phyloP scores from a whole-genome alignment of 495 filamentous ascomycete species.

The Lasiosphaeria miniovina region DNA sequence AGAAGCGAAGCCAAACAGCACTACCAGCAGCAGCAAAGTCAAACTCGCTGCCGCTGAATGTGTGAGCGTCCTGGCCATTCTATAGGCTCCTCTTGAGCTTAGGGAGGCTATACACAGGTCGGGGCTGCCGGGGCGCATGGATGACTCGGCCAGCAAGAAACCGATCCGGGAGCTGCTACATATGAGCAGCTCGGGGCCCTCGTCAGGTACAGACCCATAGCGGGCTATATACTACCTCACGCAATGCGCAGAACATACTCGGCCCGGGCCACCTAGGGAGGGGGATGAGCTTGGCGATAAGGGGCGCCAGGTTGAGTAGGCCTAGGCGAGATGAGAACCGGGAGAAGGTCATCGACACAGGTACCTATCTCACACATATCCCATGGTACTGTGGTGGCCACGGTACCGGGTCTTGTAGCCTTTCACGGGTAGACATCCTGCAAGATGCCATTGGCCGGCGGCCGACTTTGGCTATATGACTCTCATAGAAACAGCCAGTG shows the following conservation, averaged over 20 bases:
- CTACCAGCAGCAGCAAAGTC: neutral
- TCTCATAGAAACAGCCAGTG: neutral
- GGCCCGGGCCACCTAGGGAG: neutral
- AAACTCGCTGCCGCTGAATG: conserved; percentile 4
- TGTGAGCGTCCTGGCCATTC: conserved; percentile 10
- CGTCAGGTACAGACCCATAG: neutral
- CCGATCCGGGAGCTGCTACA: neutral
- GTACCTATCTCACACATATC: neutral
- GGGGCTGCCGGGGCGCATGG: neutral
- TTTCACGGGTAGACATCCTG: too few relatives aligned
- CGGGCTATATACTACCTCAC: neutral
- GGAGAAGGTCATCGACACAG: neutral
- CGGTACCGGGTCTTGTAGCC: too few relatives aligned
- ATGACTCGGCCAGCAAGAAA: conserved; percentile 2
- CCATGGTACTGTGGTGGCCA: neutral
- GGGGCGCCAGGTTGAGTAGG: neutral
- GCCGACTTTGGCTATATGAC: too few relatives aligned
- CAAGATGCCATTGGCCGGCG: too few relatives aligned
- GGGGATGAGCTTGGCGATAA: neutral
- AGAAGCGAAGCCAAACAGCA: conserved; percentile 3
- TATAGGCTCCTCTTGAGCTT: neutral
- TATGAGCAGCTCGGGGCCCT: neutral
- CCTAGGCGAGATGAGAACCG: neutral
- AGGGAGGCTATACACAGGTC: neutral
- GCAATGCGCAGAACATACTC: neutral